Conservation (phyloP, 2,329 filamentous ascomycete genomes). For the Fusarium gaditjirri region DNA sequence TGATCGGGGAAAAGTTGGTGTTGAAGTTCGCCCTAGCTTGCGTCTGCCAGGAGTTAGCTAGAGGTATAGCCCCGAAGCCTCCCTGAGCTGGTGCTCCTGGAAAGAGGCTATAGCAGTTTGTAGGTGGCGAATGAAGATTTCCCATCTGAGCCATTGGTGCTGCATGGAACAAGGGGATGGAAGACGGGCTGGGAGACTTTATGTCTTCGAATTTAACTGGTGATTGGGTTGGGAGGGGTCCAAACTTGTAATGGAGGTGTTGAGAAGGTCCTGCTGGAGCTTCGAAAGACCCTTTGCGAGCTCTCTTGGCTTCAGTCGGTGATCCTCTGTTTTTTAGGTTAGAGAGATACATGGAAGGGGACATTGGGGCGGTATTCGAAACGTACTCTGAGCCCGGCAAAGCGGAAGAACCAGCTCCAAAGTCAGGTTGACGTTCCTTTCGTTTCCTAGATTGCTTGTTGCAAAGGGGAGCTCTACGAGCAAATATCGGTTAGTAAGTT, state of each 20-base stretch:
- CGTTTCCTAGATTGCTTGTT: constrained; percentile 26
- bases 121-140: not conserved
- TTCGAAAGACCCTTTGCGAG: not conserved
- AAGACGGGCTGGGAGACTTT: not conserved
- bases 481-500: not conserved
- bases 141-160: not conserved
- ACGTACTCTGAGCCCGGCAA: constrained; percentile 16
- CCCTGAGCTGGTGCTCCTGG: not conserved
- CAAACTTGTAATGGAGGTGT: not conserved
- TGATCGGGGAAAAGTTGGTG: constrained; percentile 7
- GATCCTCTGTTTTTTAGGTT: not conserved
- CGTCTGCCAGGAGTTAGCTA: not conserved
- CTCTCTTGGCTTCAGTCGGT: not conserved
- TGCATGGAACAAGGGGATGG: not conserved
- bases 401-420: not conserved
- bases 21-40: not conserved
- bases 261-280: not conserved
- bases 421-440: constrained; percentile 20
- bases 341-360: not conserved
- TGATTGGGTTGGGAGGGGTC: not conserved
- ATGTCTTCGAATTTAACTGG: not conserved
- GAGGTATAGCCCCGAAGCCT: not conserved
- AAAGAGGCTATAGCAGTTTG: not conserved
- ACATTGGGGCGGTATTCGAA: not conserved
- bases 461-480: constrained; percentile 16